Evolutionary conservation across 768 basidiomycete species (phyloP), one percentile per base, ranked within the genome.

Genomic region (Ephemerocybe angulata): DNA sequence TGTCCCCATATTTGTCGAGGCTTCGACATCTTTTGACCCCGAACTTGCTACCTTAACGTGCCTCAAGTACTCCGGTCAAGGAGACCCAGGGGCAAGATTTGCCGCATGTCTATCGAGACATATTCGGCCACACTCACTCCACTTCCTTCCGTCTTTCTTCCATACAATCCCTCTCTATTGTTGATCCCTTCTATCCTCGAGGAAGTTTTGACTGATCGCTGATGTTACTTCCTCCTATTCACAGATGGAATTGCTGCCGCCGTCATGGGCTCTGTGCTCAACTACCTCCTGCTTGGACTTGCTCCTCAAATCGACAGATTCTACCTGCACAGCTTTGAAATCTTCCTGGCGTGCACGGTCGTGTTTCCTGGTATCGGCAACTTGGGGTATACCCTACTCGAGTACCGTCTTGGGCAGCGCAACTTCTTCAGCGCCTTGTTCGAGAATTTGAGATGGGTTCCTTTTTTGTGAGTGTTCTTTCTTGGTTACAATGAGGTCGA

Each of bases 351-450:
- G 15, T 88, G 86, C 46, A 80, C 81, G 1, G 79, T 88, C 52
- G 87, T 90, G n/a, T 91, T 90, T 71, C 83, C 86, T 57, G 88
- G 83, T 25, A 68, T 87, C 19, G 89, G 88, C 1, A 91, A 87
- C 66, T 62, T 90, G 29, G 87, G 86, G 13, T 89, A 83, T 67
- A 83, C 87, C 3, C 71, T 90, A 37, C 69, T 90, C 46, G 88
- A 89, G 64, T 90, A 90, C 60, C 82, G 88, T n/a, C 72, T 90
- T 8, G 87, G 88, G 7, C 77, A 83, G 33, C 69, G 78, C 54
- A 79, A 72, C 53, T 67, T 85, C 49, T 67, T 77, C 42, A 69
- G 69, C 15, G 76, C 82, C 1, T 56, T 82, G 48, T 50, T 78
- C 44, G 84, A 86, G 71, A 87, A 85, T 59, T 42, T 85, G 62